Percentiles rank a stretch among this genome's conserved stretches.
These are phyloP conservation scores for Trichophyton mentagrophytes DNA, from an alignment of 2,329 filamentous ascomycete genomes.

Conservation along the genomic window DNA sequence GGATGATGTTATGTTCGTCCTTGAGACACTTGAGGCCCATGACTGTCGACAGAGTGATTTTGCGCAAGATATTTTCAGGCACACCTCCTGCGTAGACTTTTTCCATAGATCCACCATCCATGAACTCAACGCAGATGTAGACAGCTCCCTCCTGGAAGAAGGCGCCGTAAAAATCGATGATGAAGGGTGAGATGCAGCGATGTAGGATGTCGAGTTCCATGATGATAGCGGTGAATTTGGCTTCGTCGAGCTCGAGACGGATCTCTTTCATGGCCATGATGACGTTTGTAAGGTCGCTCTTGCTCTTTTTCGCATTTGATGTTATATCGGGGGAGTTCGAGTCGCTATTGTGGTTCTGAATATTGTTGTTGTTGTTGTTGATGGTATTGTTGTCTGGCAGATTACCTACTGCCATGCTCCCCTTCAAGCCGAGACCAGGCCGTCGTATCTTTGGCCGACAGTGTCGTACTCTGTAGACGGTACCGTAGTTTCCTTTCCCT, in stretches of 20 bases:
- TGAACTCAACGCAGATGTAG: conserved; percentile 98
- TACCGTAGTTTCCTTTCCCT: conserved; percentile 96
- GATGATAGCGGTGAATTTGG: conserved; percentile 91
- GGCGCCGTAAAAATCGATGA: conserved; percentile 96
- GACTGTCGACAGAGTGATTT: conserved; percentile 80
- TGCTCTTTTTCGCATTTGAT: conserved; percentile 11
- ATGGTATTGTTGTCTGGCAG: background rate
- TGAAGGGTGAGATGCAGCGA: conserved; percentile 86
- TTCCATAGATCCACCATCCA: conserved; percentile 97
- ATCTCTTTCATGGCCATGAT: conserved; percentile 99
- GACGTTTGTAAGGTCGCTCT: conserved; percentile 42
- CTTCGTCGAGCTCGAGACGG: conserved; percentile 83
- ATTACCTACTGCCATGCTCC: conserved; percentile 26
- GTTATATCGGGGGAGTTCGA: background rate
- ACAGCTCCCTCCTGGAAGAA: conserved; percentile 99
- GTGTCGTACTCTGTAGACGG: conserved; percentile 92
- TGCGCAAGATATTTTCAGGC: conserved; percentile 73
- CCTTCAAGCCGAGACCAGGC: conserved; percentile 47
- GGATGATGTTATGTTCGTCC: conserved; percentile 98
- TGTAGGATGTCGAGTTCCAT: conserved; percentile 96
- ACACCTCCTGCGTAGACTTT: conserved; percentile 87
- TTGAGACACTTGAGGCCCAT: conserved; percentile 88
- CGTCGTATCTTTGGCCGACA: conserved; percentile 54
- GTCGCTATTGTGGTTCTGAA: background rate
- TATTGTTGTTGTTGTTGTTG: background rate